Conservation (phyloP, 345 rosid genomes). For the Hevea brasiliensis region DNA sequence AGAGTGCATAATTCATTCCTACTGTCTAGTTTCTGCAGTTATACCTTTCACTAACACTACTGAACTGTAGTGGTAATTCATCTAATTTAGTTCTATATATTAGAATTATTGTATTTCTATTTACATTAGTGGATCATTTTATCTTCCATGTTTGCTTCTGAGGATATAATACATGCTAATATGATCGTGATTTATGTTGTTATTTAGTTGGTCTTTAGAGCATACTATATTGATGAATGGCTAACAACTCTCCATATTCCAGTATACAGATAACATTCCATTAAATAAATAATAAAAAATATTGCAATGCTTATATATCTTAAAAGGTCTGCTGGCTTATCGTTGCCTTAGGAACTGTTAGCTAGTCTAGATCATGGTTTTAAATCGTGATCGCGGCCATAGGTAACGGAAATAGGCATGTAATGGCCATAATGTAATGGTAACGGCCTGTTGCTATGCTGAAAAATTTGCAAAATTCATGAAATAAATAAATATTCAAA, state of each 20-base stretch:
- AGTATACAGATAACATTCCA: slow-evolving; percentile 56
- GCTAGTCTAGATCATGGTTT: background rate
- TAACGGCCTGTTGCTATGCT: too few species aligned
- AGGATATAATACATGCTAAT: slow-evolving; percentile 8
- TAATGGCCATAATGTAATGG: too few species aligned
- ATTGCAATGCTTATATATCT: background rate
- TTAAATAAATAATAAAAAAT: too few species aligned
- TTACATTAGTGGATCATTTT: background rate
- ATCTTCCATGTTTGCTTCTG: background rate
- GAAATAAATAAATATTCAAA: too few species aligned
- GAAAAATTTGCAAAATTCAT: too few species aligned
- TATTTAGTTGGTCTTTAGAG: slow-evolving; percentile 32
- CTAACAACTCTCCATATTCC: slow-evolving; percentile 69
- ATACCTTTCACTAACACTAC: slow-evolving; percentile 5
- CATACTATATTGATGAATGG: slow-evolving; percentile 48
- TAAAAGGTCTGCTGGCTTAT: background rate
- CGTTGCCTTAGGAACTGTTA: background rate
- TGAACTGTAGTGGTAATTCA: background rate
- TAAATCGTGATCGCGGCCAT: too few species aligned
- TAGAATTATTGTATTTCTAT: background rate
- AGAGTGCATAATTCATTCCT: slow-evolving; percentile 1
- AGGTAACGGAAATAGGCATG: too few species aligned
- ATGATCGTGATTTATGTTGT: slow-evolving; percentile 14
- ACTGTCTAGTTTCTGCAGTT: slow-evolving; percentile 11
- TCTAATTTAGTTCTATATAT: background rate